These are phyloP conservation scores for Spirogloea muscicola DNA, from an alignment of 139 green algal species.

Conservation along the genomic window DNA sequence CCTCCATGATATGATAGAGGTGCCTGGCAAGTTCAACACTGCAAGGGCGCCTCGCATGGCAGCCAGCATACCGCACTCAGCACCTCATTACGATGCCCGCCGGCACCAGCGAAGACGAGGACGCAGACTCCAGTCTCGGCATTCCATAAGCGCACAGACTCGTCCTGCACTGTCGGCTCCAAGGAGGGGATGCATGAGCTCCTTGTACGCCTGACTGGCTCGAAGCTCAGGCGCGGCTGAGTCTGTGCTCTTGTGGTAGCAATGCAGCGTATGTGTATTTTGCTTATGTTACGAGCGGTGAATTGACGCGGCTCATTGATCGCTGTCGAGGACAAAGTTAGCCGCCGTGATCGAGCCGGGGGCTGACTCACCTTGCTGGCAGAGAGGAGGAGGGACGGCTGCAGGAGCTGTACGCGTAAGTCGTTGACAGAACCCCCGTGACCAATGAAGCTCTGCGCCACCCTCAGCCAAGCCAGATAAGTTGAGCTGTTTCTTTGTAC, in stretches of 20 bases:
- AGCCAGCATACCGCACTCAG: slow-evolving; percentile 33
- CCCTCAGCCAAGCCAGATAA: background rate
- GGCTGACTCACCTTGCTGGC: slow-evolving; percentile 32
- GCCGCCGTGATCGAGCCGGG: too few relatives aligned
- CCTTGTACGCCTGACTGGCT: background rate
- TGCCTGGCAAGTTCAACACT: too few relatives aligned
- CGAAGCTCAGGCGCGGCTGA: background rate
- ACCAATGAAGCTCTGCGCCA: slow-evolving; percentile 20
- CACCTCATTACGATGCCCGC: slow-evolving; percentile 53
- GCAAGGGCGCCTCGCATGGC: background rate
- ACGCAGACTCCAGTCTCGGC: slow-evolving; percentile 46
- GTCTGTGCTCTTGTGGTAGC: too few relatives aligned
- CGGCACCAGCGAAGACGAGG: slow-evolving; percentile 48
- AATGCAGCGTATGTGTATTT: too few relatives aligned
- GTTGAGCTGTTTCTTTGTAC: background rate
- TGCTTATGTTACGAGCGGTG: too few relatives aligned
- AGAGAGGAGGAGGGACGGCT: slow-evolving; percentile 35
- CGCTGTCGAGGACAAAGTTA: too few relatives aligned
- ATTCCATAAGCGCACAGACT: slow-evolving; percentile 56
- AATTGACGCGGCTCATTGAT: too few relatives aligned
- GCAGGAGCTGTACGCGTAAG: slow-evolving; percentile 33
- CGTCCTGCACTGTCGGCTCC: slow-evolving; percentile 47
- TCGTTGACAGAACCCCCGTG: slow-evolving; percentile 47
- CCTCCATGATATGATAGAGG: too few relatives aligned
- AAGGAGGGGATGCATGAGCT: too few relatives aligned